A percentile compares a stretch with the other conserved stretches of the same genome.
phyloP scores from a whole-genome alignment of 192 early-diverging fungal genomes.

The Physocladia obscura region DNA sequence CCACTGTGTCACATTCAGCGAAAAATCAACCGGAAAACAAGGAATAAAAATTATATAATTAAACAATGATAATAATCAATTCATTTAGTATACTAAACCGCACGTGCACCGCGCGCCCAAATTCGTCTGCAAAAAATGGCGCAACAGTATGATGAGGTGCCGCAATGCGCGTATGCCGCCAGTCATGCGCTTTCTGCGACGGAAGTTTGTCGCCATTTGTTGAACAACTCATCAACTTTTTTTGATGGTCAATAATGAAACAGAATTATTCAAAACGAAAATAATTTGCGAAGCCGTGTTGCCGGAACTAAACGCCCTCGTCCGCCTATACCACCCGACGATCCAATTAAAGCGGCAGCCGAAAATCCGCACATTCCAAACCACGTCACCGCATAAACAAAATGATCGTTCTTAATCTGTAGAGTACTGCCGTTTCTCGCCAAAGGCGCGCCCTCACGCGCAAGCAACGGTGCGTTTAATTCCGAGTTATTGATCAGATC shows the following conservation, averaged over 20 bases:
- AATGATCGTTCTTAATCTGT: conserved; percentile 81
- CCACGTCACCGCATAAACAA: conserved; percentile 90
- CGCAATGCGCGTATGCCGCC: not conserved
- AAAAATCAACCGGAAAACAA: not conserved
- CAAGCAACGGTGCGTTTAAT: conserved; percentile 42
- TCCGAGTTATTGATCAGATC: conserved; percentile 18
- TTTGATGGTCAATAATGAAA: no score
- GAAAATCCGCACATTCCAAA: conserved; percentile 42
- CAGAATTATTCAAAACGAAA: no score
- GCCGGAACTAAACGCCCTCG: no score
- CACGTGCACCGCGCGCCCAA: conserved; percentile 40
- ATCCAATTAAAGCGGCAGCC: not conserved
- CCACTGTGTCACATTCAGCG: conserved; percentile 50
- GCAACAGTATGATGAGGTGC: not conserved
- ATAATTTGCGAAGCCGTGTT: no score
- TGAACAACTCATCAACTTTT: no score
- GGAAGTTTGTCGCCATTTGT: not conserved
- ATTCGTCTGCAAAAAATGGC: conserved; percentile 37
- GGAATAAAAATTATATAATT: not conserved
- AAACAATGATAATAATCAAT: not conserved
- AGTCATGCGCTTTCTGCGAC: conserved; percentile 17
- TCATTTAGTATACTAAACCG: not conserved
- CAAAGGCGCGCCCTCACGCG: conserved; percentile 67
- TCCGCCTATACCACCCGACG: no score
- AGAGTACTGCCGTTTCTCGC: conserved; percentile 64